Percentiles rank a stretch among this genome's conserved stretches.
phyloP scores from a whole-genome alignment of 441 rosid species.

The Gossypium lobatum region DNA sequence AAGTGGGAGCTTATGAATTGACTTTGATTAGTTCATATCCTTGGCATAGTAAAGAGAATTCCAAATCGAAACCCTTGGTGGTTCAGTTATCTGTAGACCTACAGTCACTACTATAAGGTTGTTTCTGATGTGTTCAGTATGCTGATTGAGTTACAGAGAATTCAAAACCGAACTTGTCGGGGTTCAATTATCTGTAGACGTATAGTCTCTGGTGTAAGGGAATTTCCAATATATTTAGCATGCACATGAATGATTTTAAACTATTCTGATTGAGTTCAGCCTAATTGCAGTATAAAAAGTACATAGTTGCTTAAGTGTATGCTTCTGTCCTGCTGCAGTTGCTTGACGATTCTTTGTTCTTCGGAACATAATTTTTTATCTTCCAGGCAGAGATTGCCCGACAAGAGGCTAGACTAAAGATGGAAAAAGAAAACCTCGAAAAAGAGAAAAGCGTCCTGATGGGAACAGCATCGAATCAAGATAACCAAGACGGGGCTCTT shows the following conservation, averaged over 20 bases:
- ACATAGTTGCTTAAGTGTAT: not conserved
- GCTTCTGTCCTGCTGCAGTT: not conserved
- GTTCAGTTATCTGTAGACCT: not conserved
- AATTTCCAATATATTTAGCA: too few species aligned
- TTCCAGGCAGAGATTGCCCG: slow-evolving; percentile 70
- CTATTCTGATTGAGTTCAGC: not conserved
- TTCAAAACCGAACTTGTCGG: not conserved
- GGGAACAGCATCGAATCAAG: slow-evolving; percentile 76
- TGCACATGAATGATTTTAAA: too few species aligned
- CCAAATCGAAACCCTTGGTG: not conserved
- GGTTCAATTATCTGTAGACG: not conserved
- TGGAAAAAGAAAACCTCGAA: slow-evolving; percentile 78
- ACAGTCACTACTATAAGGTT: not conserved
- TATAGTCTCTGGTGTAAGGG: not conserved
- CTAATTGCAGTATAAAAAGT: not conserved
- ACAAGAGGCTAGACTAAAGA: slow-evolving; percentile 72
- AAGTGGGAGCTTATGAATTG: not conserved
- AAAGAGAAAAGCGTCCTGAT: slow-evolving; percentile 77
- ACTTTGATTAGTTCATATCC: not conserved
- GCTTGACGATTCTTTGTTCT: not conserved
- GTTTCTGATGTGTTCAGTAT: not conserved
- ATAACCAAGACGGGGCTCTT: slow-evolving; percentile 66
- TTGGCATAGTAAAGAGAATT: not conserved
- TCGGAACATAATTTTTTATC: not conserved
- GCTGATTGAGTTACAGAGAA: not conserved